A percentile compares a stretch with the other conserved stretches of the same genome.
Evolutionary conservation across 164 flowering plant species (phyloP).

Genomic region (Magnolia sinica): DNA sequence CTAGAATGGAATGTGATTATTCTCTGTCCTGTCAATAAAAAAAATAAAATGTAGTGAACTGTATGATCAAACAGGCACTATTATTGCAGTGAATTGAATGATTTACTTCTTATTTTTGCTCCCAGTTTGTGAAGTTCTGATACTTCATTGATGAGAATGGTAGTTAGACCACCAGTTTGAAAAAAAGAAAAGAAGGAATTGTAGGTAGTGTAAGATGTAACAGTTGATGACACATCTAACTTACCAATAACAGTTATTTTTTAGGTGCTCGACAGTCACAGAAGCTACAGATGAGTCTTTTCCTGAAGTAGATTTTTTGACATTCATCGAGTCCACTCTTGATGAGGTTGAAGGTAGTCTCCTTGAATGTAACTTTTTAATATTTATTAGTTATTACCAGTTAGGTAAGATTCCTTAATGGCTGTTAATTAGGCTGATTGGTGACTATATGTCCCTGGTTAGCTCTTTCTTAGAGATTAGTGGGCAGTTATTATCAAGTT

Average conservation of each 20-base stretch:
- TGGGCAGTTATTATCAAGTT: background rate
- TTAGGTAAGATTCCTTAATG: no score
- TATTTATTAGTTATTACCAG: background rate
- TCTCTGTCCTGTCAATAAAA: no score
- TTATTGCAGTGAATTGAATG: no score
- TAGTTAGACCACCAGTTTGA: no score
- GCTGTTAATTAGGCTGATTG: background rate
- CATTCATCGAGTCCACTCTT: slow-evolving; percentile 35
- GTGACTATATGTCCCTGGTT: background rate
- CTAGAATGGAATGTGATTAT: no score
- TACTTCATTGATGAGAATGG: no score
- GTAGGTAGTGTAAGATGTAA: background rate
- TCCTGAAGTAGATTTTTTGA: slow-evolving; percentile 28
- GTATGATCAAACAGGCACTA: no score
- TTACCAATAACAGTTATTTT: slow-evolving; percentile 36
- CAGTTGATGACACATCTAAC: slow-evolving; percentile 20
- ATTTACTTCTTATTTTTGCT: no score
- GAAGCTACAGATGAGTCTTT: slow-evolving; percentile 22
- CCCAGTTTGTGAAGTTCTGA: no score
- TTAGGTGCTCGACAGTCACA: slow-evolving; percentile 51
- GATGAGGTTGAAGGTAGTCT: slow-evolving; percentile 48
- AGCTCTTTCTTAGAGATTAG: background rate
- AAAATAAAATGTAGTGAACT: no score
- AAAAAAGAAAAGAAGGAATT: no score
- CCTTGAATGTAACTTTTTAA: background rate